Base-by-base conservation (phyloP, 192 early-diverging fungal species). In the Lobosporangium transversale region DNA sequence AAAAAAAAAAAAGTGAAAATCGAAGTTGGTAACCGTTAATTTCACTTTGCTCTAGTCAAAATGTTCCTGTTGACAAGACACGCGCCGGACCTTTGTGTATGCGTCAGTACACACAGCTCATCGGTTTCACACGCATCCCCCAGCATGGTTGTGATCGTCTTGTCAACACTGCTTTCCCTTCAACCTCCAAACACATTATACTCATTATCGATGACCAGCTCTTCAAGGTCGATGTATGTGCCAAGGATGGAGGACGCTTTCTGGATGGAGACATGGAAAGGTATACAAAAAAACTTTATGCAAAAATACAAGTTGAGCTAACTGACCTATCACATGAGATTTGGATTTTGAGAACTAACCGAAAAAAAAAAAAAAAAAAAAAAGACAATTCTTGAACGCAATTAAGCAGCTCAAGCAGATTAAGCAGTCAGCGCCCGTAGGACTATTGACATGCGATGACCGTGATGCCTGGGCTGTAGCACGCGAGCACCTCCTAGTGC, bases 61-160 rank as follows among this genome's bases (percentile, higher is more conserved):
- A 69, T 18, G 21, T 94, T 33, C 90, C 91, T 0, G 59, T 88
- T 18, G 94, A 94, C n/a, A 83, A 70, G 44, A 91, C 88, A 10
- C 86, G 84, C 51, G 79, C 78, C 1, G 89, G 91, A 4, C 84
- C 92, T 14, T 78, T 89, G 33, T 94, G 93, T 70, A 95, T 97
- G 94, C 65, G 91, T 76, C 95, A 97, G 79, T 97, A 95, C 76
- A 82, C 84, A 27, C 70, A 88, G 36, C 56, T 92, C 9, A 92
- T 94, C 70, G 94, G 93, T 7, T 81, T 92, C 50, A 94, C 94
- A 5, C 88, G 95, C 43, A 89, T 95, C 30, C 95, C 95, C 15
- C 84, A 88, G 55, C 82, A 82, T 44, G 87, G 83, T 50, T 91
- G 92, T 53, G 95, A 97, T 69, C 81, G 85, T 40, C 78, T 93